Conservation (phyloP, 441 rosid genomes). For the Euphorbia corollata region DNA sequence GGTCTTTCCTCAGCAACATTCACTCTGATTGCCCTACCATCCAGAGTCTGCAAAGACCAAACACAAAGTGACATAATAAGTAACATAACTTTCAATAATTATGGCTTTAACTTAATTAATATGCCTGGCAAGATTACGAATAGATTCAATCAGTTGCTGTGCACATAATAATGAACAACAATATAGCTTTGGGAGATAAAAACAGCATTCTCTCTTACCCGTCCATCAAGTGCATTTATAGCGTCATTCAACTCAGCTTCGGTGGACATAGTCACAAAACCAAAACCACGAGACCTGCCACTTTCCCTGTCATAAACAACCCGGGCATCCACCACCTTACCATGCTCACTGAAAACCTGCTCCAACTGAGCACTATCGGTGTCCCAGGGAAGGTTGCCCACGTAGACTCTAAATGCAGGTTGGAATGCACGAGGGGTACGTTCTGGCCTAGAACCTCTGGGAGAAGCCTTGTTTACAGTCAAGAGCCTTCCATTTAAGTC, state of each 20-base stretch:
- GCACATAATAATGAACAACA: not conserved
- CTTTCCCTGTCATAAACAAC: conserved; percentile 55
- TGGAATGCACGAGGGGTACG: conserved; percentile 38
- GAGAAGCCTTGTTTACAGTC: conserved; percentile 65
- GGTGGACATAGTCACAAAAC: conserved; percentile 56
- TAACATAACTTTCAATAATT: no score
- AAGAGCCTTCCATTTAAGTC: conserved; percentile 48
- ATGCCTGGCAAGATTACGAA: not conserved
- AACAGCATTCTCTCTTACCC: conserved; percentile 30
- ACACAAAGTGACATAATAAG: not conserved
- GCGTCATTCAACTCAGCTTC: conserved; percentile 68
- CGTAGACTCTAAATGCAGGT: conserved; percentile 37
- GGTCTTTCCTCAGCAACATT: conserved; percentile 56
- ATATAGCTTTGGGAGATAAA: not conserved
- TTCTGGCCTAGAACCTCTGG: conserved; percentile 50
- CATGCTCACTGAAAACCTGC: conserved; percentile 62
- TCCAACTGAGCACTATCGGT: conserved; percentile 49
- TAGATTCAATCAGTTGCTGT: not conserved
- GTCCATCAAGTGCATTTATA: conserved; percentile 69
- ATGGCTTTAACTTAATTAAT: not conserved
- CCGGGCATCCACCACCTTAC: conserved; percentile 52
- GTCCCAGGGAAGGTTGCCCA: conserved; percentile 63
- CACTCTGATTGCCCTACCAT: conserved; percentile 62
- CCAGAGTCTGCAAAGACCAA: conserved; percentile 39
- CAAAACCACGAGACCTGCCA: conserved; percentile 73